Evolutionary conservation across 2,329 filamentous ascomycete genomes (phyloP), one percentile per base, ranked within the genome.

Genomic region (Hypoxylon sp.): DNA sequence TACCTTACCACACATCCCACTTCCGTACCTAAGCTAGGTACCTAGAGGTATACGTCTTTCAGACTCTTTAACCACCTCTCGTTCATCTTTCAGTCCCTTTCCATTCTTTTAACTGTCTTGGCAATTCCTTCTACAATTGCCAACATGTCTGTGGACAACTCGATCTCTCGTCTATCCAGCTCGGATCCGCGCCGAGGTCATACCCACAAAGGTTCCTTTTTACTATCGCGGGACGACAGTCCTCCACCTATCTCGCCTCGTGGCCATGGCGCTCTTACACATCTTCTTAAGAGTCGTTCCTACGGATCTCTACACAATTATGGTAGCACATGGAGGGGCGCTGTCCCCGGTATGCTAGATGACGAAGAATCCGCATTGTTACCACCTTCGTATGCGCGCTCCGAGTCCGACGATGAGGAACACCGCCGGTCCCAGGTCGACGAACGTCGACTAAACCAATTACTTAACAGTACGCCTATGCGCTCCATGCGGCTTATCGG

Each of bases 401-500:
- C 65, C 56, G 64, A 69, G 73, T 72, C 54, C 74, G 81, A 74
- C 30, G 80, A 83, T 27, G 84, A 86, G 43, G 81, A 82, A 27
- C 79, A 81, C 39, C 78, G 80, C 16, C 80, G 80, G 23, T 77
- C 83, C 21, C 77, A 82, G 48, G 77, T 80, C 45, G 86, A 89
- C 56, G 88, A 90, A 77, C 85, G 85, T 30, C 86, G 88, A 21
- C 77, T 90, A 53, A 87, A 81, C 62, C 82, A 84, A 66, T 81
- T 90, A 63, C 84, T 91, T 56, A 84, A 85, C 73, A 87, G 86
- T n/a, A 89, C 90, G 2, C 88, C 92, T 77, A 91, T 94, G 85
- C 86, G 92, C 67, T 94, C 91, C 75, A 91, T 94, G 86, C 87
- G 93, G 58, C 84, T 98, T 73, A 97, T 97, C 77, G 95, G 95